Evolutionary conservation across 2,329 filamentous ascomycete genomes (phyloP), one percentile per base, ranked within the genome.

Genomic region (Aspergillus niger): DNA sequence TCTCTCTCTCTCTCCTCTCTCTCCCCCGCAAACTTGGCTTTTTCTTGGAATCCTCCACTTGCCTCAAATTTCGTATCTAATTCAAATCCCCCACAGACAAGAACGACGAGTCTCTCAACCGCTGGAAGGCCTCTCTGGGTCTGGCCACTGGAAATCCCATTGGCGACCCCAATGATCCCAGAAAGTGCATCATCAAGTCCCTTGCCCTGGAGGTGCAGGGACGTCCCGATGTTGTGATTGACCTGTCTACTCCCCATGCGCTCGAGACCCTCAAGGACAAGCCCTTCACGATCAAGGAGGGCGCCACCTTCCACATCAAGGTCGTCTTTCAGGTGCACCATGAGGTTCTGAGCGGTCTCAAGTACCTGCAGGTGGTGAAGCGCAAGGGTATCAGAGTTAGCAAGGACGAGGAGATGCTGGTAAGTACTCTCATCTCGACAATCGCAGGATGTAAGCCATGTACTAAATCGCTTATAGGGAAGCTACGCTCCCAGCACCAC

Each of bases 371-470:
- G 81, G 86, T 92, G 43, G 91, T 97, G 64, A 96, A 95, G 85
- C 85, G 93, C 70, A 92, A 92, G 83, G 91, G 91, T 57, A 85
- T 98, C 75, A 87, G 86, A 61, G 87, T 94, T 63, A 91, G 90
- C 82, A 99, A 97, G 86, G 90, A 95, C 73, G 91, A 96, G 70
- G 94, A 98, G 82, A 99, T 99, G 95, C 90, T 99, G 85, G 92
- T 95, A 79, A 73, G 89, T 83, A 11, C 11, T 36, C 32, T 6
- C 13, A 13, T 36, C 1, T 6, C 32, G 32, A 36, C 11, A 6
- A 15, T 15, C 11, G 32, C 1, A 36, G 32, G 11, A 13, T 36
- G 32, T 36, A 13, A 13, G 11, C 30, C 11, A 5, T 13, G 30
- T 36, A 11, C 49, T 58, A 32, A 58, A 47, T 39, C 15, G 5